A percentile compares a stretch with the other conserved stretches of the same genome.
phyloP scores from a whole-genome alignment of 1,139 yeast species.

The Saccharomyces hybrid region DNA sequence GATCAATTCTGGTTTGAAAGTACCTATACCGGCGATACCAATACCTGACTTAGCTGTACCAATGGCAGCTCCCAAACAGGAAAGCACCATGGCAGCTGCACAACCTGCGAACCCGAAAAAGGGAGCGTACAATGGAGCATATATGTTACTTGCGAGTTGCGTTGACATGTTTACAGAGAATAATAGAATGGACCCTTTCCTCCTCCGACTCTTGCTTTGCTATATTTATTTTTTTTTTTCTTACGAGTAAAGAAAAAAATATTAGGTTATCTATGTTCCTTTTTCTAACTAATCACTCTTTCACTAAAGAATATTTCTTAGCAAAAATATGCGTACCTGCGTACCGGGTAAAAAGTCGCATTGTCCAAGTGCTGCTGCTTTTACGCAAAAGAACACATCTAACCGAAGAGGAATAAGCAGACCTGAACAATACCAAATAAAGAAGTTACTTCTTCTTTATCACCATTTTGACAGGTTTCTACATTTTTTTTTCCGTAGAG shows the following conservation, averaged over 20 bases:
- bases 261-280: not conserved
- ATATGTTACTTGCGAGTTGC: conserved; percentile 35
- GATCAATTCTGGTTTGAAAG: conserved; percentile 73
- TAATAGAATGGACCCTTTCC: conserved; percentile 1
- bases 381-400: not conserved
- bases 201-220: conserved; percentile 1
- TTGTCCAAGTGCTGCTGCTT: not conserved
- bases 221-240: not conserved
- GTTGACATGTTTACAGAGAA: conserved; percentile 8
- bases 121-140: conserved; percentile 83
- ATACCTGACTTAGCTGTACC: conserved; percentile 98
- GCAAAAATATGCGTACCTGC: not conserved
- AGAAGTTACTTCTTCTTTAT: not conserved
- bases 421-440: too few relatives aligned
- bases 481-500: not conserved
- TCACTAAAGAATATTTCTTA: not conserved
- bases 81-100: conserved; percentile 81
- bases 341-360: not conserved
- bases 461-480: not conserved
- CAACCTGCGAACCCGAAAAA: conserved; percentile 93
- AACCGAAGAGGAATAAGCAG: not conserved
- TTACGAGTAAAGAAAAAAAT: not conserved
- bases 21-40: conserved; percentile 89
- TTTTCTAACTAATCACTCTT: not conserved
- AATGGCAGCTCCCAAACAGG: conserved; percentile 93